Base-by-base conservation (phyloP, 345 rosid genomes). In the Acer yangbiense region DNA sequence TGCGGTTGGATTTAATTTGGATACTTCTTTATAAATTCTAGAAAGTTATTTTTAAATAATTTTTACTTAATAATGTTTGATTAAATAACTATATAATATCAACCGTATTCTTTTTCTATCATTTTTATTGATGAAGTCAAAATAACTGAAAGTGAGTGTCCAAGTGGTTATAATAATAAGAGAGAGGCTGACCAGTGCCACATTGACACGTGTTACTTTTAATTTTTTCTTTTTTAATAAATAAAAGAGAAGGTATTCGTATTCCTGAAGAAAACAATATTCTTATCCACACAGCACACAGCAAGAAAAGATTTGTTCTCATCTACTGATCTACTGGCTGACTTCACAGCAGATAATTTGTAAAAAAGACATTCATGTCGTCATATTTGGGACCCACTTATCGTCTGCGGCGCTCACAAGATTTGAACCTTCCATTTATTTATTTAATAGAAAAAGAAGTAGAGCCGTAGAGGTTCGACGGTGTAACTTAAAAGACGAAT, bases 281-380 rank as follows among this genome's bases (percentile, higher is more conserved):
- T 72, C 76, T 44, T 43, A 73, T 61, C 76, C 76, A 46, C 57
- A 6, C 57, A 52, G 18, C 18, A 13, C 55, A 50, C 57, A 52
- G 58, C 48, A 14, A 17, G 10, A 17, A 27, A 17, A 27, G 10
- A 27, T 52, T 27, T 52, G 16, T 70, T 9, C 55, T 70, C 9
- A 6, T 52, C 18, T n/a, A 8, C 41, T n/a, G n/a, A n/a, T n/a
- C n/a, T 3, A 14, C 3, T n/a, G 16, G 46, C 25, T 23, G 25
- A 54, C 16, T 35, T 69, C 29, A 20, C n/a, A 14, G 0, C 0
- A 52, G 57, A 60, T 65, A 16, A 14, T 9, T 3, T 2, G 10
- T 27, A 70, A 41, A 27, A 55, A n/a, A 39, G 3, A 2, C 39
- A 35, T 35, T 52, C 58, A 54, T 32, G 76, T 43, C 41, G 18